Evolutionary conservation across 345 rosid species (phyloP), one percentile per base, ranked within the genome.

Genomic region (Ricinus communis): DNA sequence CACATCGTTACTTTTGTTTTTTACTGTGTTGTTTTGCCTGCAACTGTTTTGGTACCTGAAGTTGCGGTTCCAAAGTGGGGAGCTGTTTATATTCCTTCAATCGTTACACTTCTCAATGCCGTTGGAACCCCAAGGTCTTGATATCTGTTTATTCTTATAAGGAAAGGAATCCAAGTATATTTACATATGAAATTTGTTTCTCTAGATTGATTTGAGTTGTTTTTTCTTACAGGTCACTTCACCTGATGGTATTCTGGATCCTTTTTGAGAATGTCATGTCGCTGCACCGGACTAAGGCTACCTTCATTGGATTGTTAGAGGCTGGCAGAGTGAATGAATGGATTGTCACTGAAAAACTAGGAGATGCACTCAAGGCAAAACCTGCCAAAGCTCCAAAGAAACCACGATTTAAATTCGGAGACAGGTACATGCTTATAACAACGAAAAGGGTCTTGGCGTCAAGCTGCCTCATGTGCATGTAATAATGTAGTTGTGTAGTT

Each of bases 251-350:
- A 47, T 92, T 92, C 74, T 95, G 99, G 99, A 91, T 95, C 77
- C 88, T 94, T 15, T 94, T 91, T 47, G 99, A 94, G 90, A 94
- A 92, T 76, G 99, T 91, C 31, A 90, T 95, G 96, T 92, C 99
- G 6, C 79, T 92, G 43, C 99, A 91, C 53, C 83, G 99, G 22
- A 90, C 97, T 0, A 91, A 91, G 77, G 98, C 96, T 6, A 89
- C 97, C 5, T 89, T 94, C 76, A 87, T 90, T 3, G 99, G 99
- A 64, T 81, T 95, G 69, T 70, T 92, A 3, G 99, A 92, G 77
- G 89, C 89, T 0, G 93, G 93, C 25, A 83, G 97, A 77, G 99
- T 90, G 5, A 95, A 95, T 16, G 99, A 95, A 75, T 95, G 99
- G 99, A 86, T 95, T 38, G 99, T 95, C 38, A 95, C 99, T 0